phyloP scores from a whole-genome alignment of 129 eudicot species.

The Rutidosis leptorrhynchoides region DNA sequence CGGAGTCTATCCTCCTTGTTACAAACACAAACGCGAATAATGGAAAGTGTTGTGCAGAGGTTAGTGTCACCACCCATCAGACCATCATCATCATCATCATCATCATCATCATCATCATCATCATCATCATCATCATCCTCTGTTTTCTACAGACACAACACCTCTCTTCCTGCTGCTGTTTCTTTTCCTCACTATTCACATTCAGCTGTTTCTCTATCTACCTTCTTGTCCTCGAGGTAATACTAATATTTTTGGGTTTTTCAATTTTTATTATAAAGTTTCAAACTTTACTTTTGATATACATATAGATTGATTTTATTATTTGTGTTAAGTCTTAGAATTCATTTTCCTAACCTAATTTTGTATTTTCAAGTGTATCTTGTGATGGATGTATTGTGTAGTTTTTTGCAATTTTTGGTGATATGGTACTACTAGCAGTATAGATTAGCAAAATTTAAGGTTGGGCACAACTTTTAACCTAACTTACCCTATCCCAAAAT shows the following conservation, averaged over 20 bases:
- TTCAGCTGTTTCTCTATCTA: constrained; percentile 10
- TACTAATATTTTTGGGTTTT: neutral
- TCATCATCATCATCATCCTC: neutral
- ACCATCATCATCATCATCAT: too few species aligned
- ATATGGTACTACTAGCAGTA: too few species aligned
- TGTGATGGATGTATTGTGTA: neutral
- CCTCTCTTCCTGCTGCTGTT: constrained; percentile 1
- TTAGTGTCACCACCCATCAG: constrained; percentile 17
- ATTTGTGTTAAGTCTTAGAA: too few species aligned
- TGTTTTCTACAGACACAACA: constrained; percentile 13
- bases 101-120: neutral
- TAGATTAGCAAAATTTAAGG: too few species aligned
- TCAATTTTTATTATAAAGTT: neutral
- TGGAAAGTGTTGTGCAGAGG: constrained; percentile 31
- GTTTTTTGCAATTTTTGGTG: neutral
- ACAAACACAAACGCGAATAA: neutral
- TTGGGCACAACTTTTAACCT: neutral
- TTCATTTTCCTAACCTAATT: too few species aligned
- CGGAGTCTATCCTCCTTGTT: constrained; percentile 12
- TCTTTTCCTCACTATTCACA: constrained; percentile 9
- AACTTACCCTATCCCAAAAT: neutral
- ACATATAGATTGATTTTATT: too few species aligned
- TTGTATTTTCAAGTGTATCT: too few species aligned
- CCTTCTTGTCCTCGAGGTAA: constrained; percentile 13
- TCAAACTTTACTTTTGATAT: neutral